Percentiles rank a stretch among this genome's conserved stretches.
These are phyloP conservation scores for Ochetophila trinervis DNA, from an alignment of 306 rosid species.

Conservation along the genomic window DNA sequence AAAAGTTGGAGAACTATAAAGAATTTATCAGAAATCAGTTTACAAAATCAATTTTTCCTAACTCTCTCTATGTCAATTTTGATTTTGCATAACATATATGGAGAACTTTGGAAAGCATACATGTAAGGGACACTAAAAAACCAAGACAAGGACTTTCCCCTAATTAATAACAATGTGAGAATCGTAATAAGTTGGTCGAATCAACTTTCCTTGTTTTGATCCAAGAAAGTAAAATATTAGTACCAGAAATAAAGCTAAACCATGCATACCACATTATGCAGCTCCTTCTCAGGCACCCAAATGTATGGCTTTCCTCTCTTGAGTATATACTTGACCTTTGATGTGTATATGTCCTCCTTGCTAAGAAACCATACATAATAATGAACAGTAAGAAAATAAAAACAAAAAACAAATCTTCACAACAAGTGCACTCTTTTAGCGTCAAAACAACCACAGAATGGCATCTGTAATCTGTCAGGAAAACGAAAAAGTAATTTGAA, in stretches of 20 bases:
- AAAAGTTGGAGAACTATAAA: too few species aligned
- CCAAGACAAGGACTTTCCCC: background rate
- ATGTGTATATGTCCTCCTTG: conserved; percentile 59
- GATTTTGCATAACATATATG: too few species aligned
- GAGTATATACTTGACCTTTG: conserved; percentile 71
- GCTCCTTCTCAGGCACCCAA: conserved; percentile 81
- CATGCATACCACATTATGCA: conserved; percentile 74
- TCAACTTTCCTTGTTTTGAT: background rate
- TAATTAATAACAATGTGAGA: background rate
- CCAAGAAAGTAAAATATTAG: background rate
- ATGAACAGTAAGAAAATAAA: background rate
- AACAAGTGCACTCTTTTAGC: background rate
- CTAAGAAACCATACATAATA: conserved; percentile 44
- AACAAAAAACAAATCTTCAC: background rate
- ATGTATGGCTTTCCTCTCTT: conserved; percentile 78
- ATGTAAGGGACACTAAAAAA: background rate
- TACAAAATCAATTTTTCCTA: too few species aligned
- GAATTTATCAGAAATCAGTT: too few species aligned
- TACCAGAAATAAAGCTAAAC: background rate
- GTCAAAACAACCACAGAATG: too few species aligned
- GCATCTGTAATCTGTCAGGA: too few species aligned
- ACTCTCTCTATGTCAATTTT: too few species aligned
- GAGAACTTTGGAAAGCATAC: background rate
- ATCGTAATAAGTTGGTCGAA: background rate
- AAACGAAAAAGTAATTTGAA: too few species aligned